Conservation (phyloP, 2,329 filamentous ascomycete genomes). For the Pestalotiopsis sp. region DNA sequence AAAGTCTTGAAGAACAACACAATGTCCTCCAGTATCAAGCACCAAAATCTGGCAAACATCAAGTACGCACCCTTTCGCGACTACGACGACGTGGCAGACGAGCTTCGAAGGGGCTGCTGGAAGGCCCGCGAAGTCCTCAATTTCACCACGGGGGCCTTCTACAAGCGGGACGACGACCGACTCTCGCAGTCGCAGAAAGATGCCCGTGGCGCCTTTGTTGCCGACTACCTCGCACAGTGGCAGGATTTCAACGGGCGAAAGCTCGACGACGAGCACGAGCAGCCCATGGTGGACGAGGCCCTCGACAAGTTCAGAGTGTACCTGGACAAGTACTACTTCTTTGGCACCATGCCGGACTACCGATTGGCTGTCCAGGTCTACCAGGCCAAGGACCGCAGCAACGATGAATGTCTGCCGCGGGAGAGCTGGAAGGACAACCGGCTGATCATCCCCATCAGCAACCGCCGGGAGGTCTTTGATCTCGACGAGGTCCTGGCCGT, state of each 20-base stretch:
- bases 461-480: not conserved
- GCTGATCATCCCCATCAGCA: not conserved
- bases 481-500: conserved; percentile 12
- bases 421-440: not conserved
- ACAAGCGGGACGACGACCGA: conserved; percentile 11
- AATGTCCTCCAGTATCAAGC: not conserved
- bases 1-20: not conserved
- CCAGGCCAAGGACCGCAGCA: not conserved
- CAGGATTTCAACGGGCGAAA: not conserved
- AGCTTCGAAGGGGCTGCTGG: not conserved
- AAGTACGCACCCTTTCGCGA: not conserved
- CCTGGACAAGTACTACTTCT: conserved; percentile 26
- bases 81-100: not conserved
- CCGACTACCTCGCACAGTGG: not conserved
- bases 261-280: not conserved
- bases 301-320: conserved; percentile 1
- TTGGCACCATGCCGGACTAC: conserved; percentile 7
- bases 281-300: not conserved
- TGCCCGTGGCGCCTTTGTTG: not conserved
- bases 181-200: conserved; percentile 14
- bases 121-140: conserved; percentile 16
- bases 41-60: not conserved
- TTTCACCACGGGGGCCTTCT: conserved; percentile 17
- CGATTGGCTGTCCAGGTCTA: not conserved
- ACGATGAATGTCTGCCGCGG: not conserved